phyloP scores from a whole-genome alignment of 352 stramenopile species.

The Phytophthora rubi region DNA sequence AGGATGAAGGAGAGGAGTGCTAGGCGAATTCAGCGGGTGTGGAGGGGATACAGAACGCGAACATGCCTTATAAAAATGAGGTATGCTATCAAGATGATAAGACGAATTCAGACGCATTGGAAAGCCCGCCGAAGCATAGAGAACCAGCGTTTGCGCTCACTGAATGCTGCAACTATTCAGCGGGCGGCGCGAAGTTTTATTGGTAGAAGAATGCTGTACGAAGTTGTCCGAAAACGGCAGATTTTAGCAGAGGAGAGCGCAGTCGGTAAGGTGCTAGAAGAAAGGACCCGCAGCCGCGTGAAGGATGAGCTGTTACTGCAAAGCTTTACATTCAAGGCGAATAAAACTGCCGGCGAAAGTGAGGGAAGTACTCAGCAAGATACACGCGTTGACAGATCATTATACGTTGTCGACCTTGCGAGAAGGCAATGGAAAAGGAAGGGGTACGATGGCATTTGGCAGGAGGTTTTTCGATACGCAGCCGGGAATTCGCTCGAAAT shows the following conservation, averaged over 20 bases:
- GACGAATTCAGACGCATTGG: slow-evolving; percentile 60
- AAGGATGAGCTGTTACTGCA: slow-evolving; percentile 72
- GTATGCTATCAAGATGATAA: slow-evolving; percentile 50
- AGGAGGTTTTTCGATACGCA: slow-evolving; percentile 63
- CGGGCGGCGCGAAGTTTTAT: slow-evolving; percentile 43
- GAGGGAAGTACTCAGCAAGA: slow-evolving; percentile 5
- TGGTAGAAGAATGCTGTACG: slow-evolving; percentile 44
- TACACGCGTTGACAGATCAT: slow-evolving; percentile 42
- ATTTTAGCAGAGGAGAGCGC: slow-evolving; percentile 57
- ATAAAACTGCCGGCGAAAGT: slow-evolving; percentile 32
- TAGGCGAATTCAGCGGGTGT: slow-evolving; percentile 56
- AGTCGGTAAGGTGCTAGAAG: slow-evolving; percentile 58
- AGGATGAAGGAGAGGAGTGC: slow-evolving; percentile 49
- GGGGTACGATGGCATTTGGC: slow-evolving; percentile 74
- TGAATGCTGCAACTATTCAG: slow-evolving; percentile 51
- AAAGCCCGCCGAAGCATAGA: slow-evolving; percentile 39
- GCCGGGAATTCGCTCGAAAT: slow-evolving; percentile 58
- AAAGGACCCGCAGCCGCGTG: slow-evolving; percentile 47
- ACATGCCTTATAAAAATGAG: slow-evolving; percentile 51
- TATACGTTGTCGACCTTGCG: slow-evolving; percentile 45
- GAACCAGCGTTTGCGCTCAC: slow-evolving; percentile 25
- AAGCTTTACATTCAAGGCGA: slow-evolving; percentile 55
- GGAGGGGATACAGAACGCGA: slow-evolving; percentile 58
- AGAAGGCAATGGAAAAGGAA: slow-evolving; percentile 55
- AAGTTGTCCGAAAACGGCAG: slow-evolving; percentile 52